Percentiles rank a stretch among this genome's conserved stretches.
Conservation (phyloP, 306 rosid species). For the Sechiopsis laciniata region DNA sequence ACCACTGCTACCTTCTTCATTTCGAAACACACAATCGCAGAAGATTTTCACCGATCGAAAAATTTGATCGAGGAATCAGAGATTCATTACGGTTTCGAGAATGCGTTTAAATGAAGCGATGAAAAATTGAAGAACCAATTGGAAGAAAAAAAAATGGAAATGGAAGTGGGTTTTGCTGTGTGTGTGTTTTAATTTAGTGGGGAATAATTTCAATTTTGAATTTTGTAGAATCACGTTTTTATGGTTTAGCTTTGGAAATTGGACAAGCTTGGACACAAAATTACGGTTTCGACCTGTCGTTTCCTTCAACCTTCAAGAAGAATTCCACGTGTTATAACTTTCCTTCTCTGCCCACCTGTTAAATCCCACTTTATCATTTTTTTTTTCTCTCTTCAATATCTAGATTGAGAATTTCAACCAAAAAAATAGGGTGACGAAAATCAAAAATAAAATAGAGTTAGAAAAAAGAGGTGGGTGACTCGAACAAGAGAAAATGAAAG, state of each 20-base stretch:
- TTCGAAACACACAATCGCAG: not conserved
- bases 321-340: not conserved
- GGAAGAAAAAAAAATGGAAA: too few relatives aligned
- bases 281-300: slow-evolving; percentile 14
- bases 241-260: not conserved
- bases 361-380: not conserved
- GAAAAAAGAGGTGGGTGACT: too few relatives aligned
- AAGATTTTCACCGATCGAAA: not conserved
- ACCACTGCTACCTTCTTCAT: slow-evolving; percentile 71
- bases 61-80: slow-evolving; percentile 2
- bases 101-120: not conserved
- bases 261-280: slow-evolving; percentile 13
- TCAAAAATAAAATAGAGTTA: too few relatives aligned
- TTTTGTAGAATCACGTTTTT: not conserved
- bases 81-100: not conserved
- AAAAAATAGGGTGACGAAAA: too few relatives aligned
- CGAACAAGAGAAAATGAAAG: too few relatives aligned
- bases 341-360: not conserved
- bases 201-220: not conserved
- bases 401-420: too few relatives aligned
- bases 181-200: not conserved
- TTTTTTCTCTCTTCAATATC: too few relatives aligned
- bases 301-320: not conserved
- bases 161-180: not conserved
- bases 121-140: not conserved